Percentiles rank a stretch among this genome's conserved stretches.
Conservation (phyloP, 106 monocot genomes). For the Phalaenopsis equestris region DNA sequence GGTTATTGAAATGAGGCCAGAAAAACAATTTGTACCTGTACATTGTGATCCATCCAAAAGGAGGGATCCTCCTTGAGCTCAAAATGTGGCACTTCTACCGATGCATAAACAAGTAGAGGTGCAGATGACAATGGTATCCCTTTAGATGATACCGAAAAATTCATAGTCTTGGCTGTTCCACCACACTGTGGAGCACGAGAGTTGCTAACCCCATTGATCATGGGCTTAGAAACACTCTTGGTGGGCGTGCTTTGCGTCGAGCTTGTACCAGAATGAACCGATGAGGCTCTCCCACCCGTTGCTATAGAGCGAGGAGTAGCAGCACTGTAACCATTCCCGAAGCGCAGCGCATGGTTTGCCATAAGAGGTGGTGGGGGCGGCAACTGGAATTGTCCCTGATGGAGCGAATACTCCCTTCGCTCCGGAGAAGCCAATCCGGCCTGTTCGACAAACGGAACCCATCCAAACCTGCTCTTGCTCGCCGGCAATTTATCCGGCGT, state of each 20-base stretch:
- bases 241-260: slow-evolving; percentile 81
- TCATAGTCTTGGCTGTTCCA: slow-evolving; percentile 18
- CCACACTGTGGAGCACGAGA: slow-evolving; percentile 27
- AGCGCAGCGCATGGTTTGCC: slow-evolving; percentile 18
- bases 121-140: slow-evolving; percentile 21
- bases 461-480: slow-evolving; percentile 54
- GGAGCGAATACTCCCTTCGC: slow-evolving; percentile 11
- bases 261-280: slow-evolving; percentile 51
- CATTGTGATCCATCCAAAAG: slow-evolving; percentile 96
- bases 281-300: slow-evolving; percentile 41
- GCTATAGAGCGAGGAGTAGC: slow-evolving; percentile 53
- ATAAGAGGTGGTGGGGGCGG: slow-evolving; percentile 12
- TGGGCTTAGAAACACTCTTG: slow-evolving; percentile 67
- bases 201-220: slow-evolving; percentile 20
- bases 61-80: slow-evolving; percentile 83
- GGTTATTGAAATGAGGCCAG: neutral
- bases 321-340: slow-evolving; percentile 16
- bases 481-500: slow-evolving; percentile 63
- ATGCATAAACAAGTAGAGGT: slow-evolving; percentile 17
- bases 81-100: slow-evolving; percentile 67
- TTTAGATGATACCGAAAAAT: slow-evolving; percentile 30
- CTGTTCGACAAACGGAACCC: slow-evolving; percentile 32
- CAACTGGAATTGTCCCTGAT: slow-evolving; percentile 14
- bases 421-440: slow-evolving; percentile 5
- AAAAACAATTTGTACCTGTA: slow-evolving; percentile 50